Evolutionary conservation across 2,329 filamentous ascomycete species (phyloP).

Genomic region (Acephala macrosclerotiorum): DNA sequence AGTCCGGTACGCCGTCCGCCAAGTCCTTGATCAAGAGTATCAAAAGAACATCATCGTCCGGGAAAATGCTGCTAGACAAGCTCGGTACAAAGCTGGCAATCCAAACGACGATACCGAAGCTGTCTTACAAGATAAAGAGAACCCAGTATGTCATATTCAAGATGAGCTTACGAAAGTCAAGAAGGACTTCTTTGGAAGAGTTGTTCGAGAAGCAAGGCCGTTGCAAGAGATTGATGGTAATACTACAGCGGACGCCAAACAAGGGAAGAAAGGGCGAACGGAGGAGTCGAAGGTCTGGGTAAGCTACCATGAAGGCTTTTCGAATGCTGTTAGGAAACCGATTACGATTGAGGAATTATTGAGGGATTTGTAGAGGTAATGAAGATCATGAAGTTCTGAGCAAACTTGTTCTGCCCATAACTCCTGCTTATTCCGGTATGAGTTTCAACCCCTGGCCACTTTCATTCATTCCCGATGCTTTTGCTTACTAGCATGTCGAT

Average conservation of each 20-base stretch:
- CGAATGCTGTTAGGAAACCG: constrained; percentile 90
- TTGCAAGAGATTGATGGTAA: constrained; percentile 52
- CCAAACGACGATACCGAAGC: constrained; percentile 45
- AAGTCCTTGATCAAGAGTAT: constrained; percentile 92
- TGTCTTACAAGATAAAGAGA: constrained; percentile 35
- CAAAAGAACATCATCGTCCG: constrained; percentile 73
- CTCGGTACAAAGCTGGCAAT: constrained; percentile 65
- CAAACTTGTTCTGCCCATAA: background rate
- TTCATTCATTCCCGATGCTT: no score
- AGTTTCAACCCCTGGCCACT: no score
- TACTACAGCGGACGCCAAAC: constrained; percentile 68
- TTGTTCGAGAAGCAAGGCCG: constrained; percentile 59
- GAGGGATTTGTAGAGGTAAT: constrained; percentile 59
- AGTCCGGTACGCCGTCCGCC: constrained; percentile 89
- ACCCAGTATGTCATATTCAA: constrained; percentile 34
- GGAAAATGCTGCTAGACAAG: constrained; percentile 70
- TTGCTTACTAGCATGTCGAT: no score
- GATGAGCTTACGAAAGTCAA: constrained; percentile 56
- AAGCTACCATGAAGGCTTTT: constrained; percentile 87
- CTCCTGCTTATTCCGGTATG: background rate
- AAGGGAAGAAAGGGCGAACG: constrained; percentile 45
- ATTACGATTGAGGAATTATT: constrained; percentile 83
- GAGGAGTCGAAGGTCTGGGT: constrained; percentile 78
- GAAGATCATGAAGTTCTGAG: background rate
- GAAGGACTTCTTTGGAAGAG: constrained; percentile 85